Evolutionary conservation across 768 basidiomycete species (phyloP), one percentile per base, ranked within the genome.

Genomic region (Sarcodon sp.): DNA sequence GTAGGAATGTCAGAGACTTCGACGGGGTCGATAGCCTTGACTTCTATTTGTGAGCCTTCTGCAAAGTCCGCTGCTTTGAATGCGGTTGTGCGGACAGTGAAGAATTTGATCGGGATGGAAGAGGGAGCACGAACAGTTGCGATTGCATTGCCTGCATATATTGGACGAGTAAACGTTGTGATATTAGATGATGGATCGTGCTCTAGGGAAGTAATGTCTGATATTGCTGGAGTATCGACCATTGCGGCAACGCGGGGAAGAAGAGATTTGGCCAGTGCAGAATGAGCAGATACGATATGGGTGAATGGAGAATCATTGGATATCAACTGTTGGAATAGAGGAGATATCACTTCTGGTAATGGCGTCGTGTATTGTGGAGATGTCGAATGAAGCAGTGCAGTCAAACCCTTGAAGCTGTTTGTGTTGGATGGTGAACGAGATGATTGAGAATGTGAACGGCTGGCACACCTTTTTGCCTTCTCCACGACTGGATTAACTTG

Each of bases 111-210:
- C 32, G 77, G 74, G 57, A 96, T 73, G 46, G 75, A 75, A n/a
- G 78, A 75, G 0, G 80, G 69, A 0, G 86, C 87, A 50, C 82
- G 80, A 55, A 99, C 83, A 38, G 92, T 94, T 21, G 92, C 77
- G 48, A 98, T 90, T 41, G 96, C 96, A 59, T 98, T 98, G 44
- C 96, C 96, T 18, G 96, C 96, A 57, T 99, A 98, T 57, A 98
- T 96, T 27, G 90, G 91, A 21, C 94, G 86, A 4, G 86, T 81
- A 63, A 93, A 98, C 1, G 80, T 88, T 35, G 89, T 90, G 56
- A 71, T 75, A 54, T 84, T 82, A 33, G 79, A 77, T 3, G 80
- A 63, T 31, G 65, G 48, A 57, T 89, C 83, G 61, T 89, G 80
- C 36, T 80, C 72, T 53, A 97, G 69, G 11, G 83, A 84, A 33